A percentile compares a stretch with the other conserved stretches of the same genome.
Conservation (phyloP, 345 rosid species). For the Populus nigra region DNA sequence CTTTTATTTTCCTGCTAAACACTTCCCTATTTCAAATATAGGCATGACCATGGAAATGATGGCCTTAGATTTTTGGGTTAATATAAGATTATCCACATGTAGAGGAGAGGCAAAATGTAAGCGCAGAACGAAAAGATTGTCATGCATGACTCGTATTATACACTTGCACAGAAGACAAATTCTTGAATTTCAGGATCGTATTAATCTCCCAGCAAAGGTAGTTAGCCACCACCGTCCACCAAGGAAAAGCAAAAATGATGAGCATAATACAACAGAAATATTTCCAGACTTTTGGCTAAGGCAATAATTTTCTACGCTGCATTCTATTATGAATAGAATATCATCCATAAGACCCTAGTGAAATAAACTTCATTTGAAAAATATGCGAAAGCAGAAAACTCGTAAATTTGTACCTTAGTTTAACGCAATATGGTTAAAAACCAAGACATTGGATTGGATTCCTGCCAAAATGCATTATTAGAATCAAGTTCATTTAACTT, state of each 20-base stretch:
- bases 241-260: background rate
- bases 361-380: background rate
- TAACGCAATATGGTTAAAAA: background rate
- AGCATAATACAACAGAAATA: background rate
- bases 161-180: background rate
- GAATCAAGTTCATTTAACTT: conserved; percentile 1
- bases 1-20: background rate
- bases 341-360: background rate
- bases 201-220: background rate
- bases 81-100: background rate
- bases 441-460: background rate
- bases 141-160: background rate
- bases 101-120: background rate
- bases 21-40: background rate
- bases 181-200: conserved; percentile 1
- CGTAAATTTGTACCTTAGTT: background rate
- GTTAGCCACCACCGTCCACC: background rate
- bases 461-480: background rate
- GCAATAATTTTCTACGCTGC: background rate
- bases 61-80: background rate
- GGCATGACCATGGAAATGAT: background rate
- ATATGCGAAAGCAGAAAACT: background rate
- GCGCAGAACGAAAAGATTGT: background rate
- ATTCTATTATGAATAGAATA: background rate
- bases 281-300: background rate